A percentile compares a stretch with the other conserved stretches of the same genome.
Conservation (phyloP, 2,329 filamentous ascomycete genomes). For the Cladorrhinum sp. region DNA sequence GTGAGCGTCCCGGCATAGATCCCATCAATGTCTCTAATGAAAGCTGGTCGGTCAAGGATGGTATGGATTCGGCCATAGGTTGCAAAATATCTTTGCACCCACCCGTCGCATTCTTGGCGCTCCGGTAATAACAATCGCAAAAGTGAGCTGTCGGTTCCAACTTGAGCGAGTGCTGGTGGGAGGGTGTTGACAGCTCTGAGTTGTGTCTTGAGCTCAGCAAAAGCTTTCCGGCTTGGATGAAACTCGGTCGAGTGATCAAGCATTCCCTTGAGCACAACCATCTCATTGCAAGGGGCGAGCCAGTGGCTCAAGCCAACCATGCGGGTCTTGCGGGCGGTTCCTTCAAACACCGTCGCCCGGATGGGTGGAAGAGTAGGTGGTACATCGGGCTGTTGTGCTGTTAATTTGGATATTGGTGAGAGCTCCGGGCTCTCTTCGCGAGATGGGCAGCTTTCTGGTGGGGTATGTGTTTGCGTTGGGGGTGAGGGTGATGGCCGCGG, state of each 20-base stretch:
- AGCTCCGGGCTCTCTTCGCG: slow-evolving; percentile 9
- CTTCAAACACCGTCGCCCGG: slow-evolving; percentile 1
- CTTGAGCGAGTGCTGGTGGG: not conserved
- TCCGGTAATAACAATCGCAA: slow-evolving; percentile 16
- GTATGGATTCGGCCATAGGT: slow-evolving; percentile 20
- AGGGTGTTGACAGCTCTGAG: slow-evolving; percentile 5
- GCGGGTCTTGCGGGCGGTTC: slow-evolving; percentile 15
- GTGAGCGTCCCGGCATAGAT: slow-evolving; percentile 14
- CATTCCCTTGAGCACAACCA: slow-evolving; percentile 19
- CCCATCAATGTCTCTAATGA: slow-evolving; percentile 10
- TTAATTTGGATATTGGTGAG: not conserved
- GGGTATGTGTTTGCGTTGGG: slow-evolving; percentile 7
- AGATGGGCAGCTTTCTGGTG: slow-evolving; percentile 17
- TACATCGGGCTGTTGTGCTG: not conserved
- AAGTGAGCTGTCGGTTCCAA: not conserved
- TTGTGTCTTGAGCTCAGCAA: slow-evolving; percentile 18
- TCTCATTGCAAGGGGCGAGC: slow-evolving; percentile 23
- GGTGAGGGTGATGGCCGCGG: not conserved
- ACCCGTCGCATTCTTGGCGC: slow-evolving; percentile 13
- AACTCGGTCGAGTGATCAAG: slow-evolving; percentile 19
- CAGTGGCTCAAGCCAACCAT: slow-evolving; percentile 23
- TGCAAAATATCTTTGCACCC: slow-evolving; percentile 15
- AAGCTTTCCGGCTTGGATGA: slow-evolving; percentile 12
- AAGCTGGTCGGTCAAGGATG: slow-evolving; percentile 15
- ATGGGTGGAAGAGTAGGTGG: not conserved